Base-by-base conservation (phyloP, 805 yeast genomes). In the Candida oleophila region DNA sequence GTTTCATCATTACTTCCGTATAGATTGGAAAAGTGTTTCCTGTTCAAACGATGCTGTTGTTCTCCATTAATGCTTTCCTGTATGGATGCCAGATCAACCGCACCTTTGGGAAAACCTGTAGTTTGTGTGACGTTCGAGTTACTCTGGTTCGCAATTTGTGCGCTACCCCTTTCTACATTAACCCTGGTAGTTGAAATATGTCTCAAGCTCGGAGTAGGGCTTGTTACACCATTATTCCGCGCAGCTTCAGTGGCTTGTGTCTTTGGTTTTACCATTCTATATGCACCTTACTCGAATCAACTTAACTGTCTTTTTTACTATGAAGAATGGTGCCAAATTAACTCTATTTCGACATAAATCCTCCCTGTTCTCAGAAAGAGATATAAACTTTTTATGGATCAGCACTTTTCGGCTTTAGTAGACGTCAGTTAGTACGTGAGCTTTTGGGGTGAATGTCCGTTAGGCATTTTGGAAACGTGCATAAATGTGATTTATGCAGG, bases 201-300 rank as follows among this genome's bases (percentile, higher is more conserved):
- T 19, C 66, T 47, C n/a, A 59, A 15, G 37, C 63, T 56, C n/a
- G 65, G 63, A 11, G 59, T 50, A 3, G 65, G 65, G 46, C 65
- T 61, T 34, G 36, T 15, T 16, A 33, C 34, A 7, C 32, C 45
- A 16, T n/a, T 14, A 15, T 12, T 34, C 38, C 30, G 30, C 30
- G 11, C 30, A 7, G 11, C 11, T 25, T 25, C 30, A 11, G 5
- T 5, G 11, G 30, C 11, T 25, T 5, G 30, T 7, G 30, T 25
- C 30, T 25, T 25, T 7, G 30, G 30, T 25, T 25, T 25, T 11
- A 25, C 30, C 30, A 25, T 25, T 5, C 11, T 25, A 7, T 11
- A 7, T 11, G 11, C 30, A 25, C 30, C 11, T 25, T 25, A 11
- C n/a, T n/a, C n/a, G n/a, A n/a, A n/a, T n/a, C n/a, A n/a, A n/a